Percentiles rank a stretch among this genome's conserved stretches.
These are phyloP conservation scores for Gracilaria gracilis DNA, from an alignment of 23 red algal genomes.

Conservation along the genomic window DNA sequence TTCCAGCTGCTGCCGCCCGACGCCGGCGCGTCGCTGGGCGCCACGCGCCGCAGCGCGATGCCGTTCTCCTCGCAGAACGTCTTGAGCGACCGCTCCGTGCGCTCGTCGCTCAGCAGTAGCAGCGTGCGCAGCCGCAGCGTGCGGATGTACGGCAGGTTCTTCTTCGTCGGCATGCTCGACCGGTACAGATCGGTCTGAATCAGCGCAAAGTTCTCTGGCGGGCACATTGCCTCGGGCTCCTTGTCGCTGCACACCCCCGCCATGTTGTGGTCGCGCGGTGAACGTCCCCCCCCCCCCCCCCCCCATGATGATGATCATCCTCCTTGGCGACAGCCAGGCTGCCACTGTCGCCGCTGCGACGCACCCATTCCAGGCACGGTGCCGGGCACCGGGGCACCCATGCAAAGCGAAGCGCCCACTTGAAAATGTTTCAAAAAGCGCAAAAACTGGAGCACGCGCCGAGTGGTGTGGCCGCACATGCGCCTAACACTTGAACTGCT, in stretches of 20 bases:
- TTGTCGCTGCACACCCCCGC: not conserved
- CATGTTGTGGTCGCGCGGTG: too few relatives aligned
- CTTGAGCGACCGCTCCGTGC: slow-evolving; percentile 53
- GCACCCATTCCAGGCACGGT: too few relatives aligned
- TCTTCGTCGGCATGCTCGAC: slow-evolving; percentile 57
- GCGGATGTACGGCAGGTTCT: slow-evolving; percentile 78
- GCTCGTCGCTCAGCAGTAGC: slow-evolving; percentile 82
- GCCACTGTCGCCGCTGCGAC: too few relatives aligned
- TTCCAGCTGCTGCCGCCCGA: slow-evolving; percentile 70
- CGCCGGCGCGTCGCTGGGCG: slow-evolving; percentile 2
- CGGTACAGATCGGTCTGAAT: slow-evolving; percentile 86
- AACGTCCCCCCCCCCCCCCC: not conserved
- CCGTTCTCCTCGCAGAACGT: slow-evolving; percentile 73
- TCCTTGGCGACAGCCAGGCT: not conserved
- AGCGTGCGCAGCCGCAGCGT: slow-evolving; percentile 76
- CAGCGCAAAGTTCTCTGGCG: slow-evolving; percentile 92
- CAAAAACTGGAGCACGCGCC: too few relatives aligned
- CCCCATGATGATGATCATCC: not conserved
- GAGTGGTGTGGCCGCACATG: too few relatives aligned
- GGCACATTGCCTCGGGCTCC: slow-evolving; percentile 65
- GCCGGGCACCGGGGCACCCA: too few relatives aligned
- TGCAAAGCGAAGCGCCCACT: too few relatives aligned
- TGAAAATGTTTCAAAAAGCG: too few relatives aligned
- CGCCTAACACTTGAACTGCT: too few relatives aligned
- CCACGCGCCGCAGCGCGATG: slow-evolving; percentile 72